Evolutionary conservation across 345 rosid genomes (phyloP).

Genomic region (Erysimum cheiranthoides): DNA sequence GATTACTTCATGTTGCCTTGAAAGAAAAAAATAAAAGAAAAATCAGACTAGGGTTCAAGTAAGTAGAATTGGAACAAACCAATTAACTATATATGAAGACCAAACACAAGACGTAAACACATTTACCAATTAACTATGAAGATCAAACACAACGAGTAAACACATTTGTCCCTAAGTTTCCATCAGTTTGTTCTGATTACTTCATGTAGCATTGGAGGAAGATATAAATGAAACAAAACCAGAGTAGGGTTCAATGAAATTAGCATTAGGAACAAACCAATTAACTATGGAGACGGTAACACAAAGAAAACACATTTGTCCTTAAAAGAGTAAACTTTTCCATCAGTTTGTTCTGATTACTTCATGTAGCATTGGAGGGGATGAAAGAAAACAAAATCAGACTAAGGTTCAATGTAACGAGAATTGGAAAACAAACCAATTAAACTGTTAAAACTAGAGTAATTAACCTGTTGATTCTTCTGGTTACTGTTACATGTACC

Average conservation of each 20-base stretch:
- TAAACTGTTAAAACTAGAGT: background rate
- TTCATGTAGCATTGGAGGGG: conserved; percentile 1
- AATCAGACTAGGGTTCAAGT: background rate
- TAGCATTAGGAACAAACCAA: background rate
- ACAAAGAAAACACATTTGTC: background rate
- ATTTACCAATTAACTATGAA: background rate
- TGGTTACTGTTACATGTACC: background rate
- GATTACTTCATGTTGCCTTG: background rate
- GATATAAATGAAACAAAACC: background rate
- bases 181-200: conserved; percentile 4
- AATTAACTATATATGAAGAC: conserved; percentile 5
- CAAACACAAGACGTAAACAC: background rate
- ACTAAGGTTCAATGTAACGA: background rate
- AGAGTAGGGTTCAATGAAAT: background rate
- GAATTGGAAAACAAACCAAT: background rate
- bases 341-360: conserved; percentile 12
- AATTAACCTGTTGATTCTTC: conserved; percentile 7
- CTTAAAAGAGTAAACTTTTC: background rate
- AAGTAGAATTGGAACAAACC: background rate
- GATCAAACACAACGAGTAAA: background rate
- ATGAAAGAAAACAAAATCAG: conserved; percentile 7
- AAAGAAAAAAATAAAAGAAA: background rate
- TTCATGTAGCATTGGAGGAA: background rate
- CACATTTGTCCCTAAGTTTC: background rate
- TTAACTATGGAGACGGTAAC: background rate